Base-by-base conservation (phyloP, 1,284 basidiomycete genomes). In the Austropuccinia psidii region DNA sequence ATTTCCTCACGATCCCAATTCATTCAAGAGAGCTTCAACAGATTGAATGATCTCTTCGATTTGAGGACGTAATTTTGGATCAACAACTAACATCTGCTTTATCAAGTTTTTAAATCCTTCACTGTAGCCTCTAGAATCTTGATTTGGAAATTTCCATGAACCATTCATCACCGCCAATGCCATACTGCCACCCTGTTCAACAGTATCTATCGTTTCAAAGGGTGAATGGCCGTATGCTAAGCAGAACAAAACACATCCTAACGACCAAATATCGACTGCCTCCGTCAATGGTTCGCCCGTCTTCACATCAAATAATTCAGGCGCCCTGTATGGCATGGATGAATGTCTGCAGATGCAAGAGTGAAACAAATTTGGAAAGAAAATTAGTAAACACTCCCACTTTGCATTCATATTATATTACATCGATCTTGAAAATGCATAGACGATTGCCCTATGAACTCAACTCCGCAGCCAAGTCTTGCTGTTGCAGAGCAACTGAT, bases 301-400 rank as follows among this genome's bases (percentile, higher is more conserved):
- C 33, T 80, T 78, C 27, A 81, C 79, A 73, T 81, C 80, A 57
- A 80, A 81, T 15, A 81, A 76, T 74, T 81, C 80, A 0, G 80
- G 80, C 3, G 80, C 80, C 19, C 80, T 77, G 70, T 81, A 81
- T 11, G 80, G 80, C 79, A 81, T 80, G 35, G 78, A 78, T 7
- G 78, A 79, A 15, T 77, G 69, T 31, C 69, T 72, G 24, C 19
- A 47, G 5, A 13, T 24, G n/a, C 8, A 15, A 50, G 29, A 21
- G 21, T n/a, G 33, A 29, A 55, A 55, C 9, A 60, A 79, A 79
- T 1, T 79, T 78, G 7, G 79, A 79, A 35, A 79, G 50, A 65
- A 80, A 79, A 66, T 17, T n/a, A n/a, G 61, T 39, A 19, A 19
- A 24, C n/a, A 60, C 24, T 17, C 4, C 47, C 31, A 43, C 5